phyloP scores from a whole-genome alignment of 352 stramenopile genomes.

The Pythium dissimile region DNA sequence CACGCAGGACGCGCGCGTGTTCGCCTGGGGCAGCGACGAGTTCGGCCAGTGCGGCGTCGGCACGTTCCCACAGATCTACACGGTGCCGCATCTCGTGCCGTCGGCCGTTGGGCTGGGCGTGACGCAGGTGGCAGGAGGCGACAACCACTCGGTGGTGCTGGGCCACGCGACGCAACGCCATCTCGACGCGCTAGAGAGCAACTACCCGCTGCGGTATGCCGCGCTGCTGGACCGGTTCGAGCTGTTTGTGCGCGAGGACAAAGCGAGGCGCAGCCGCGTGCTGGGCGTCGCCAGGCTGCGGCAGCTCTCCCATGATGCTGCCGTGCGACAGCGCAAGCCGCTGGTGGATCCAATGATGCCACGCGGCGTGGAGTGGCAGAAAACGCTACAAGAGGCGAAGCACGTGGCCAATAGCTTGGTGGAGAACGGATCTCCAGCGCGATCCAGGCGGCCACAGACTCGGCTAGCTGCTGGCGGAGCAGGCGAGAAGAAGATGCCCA shows the following conservation, averaged over 20 bases:
- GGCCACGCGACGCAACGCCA: slow-evolving; percentile 33
- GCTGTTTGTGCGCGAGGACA: slow-evolving; percentile 35
- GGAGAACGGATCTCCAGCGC: background rate
- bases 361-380: slow-evolving; percentile 26
- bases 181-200: slow-evolving; percentile 41
- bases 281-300: slow-evolving; percentile 27
- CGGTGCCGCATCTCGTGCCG: slow-evolving; percentile 56
- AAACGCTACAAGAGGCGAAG: slow-evolving; percentile 1
- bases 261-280: slow-evolving; percentile 26
- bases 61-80: slow-evolving; percentile 74
- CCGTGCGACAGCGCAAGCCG: slow-evolving; percentile 35
- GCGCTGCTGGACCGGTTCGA: slow-evolving; percentile 41
- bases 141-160: slow-evolving; percentile 52
- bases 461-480: too few relatives aligned
- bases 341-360: slow-evolving; percentile 27
- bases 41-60: slow-evolving; percentile 68
- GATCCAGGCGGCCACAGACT: too few relatives aligned
- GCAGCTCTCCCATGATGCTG: slow-evolving; percentile 25
- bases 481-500: background rate
- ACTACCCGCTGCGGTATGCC: slow-evolving; percentile 41
- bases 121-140: slow-evolving; percentile 45
- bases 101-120: slow-evolving; percentile 57
- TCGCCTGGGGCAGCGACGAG: slow-evolving; percentile 72
- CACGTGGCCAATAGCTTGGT: background rate
- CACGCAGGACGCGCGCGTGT: slow-evolving; percentile 47